Conservation (phyloP, 495 filamentous ascomycete species). For the Hypomontagnella submonticulosa region DNA sequence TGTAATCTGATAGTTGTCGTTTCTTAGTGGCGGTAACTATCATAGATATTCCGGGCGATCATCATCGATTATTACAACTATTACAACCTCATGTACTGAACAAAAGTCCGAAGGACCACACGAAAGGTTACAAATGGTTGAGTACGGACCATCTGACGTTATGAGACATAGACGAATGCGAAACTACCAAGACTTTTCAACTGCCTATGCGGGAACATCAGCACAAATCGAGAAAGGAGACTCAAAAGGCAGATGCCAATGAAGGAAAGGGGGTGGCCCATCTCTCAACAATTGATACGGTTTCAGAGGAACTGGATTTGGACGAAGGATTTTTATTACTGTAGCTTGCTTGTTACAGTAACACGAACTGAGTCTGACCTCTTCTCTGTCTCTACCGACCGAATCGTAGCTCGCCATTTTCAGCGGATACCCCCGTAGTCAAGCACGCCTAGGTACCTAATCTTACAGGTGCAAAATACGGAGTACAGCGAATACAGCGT, state of each 20-base stretch:
- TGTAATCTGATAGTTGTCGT: neutral
- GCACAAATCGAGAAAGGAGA: constrained; percentile 20
- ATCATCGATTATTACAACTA: constrained; percentile 6
- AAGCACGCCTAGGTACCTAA: constrained; percentile 11
- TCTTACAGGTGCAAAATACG: constrained; percentile 39
- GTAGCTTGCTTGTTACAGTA: constrained; percentile 35
- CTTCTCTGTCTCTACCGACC: constrained; percentile 7
- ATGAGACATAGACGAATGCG: constrained; percentile 15
- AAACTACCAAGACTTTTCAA: constrained; percentile 34
- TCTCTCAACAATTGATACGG: constrained; percentile 31
- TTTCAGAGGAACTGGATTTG: constrained; percentile 12
- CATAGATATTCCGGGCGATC: constrained; percentile 23
- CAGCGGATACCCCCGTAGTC: constrained; percentile 28
- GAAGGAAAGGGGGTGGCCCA: constrained; percentile 9
- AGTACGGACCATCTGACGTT: constrained; percentile 27
- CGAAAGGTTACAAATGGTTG: constrained; percentile 20
- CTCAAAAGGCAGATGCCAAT: constrained; percentile 7
- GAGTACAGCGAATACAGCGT: constrained; percentile 30
- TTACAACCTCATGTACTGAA: too few relatives aligned
- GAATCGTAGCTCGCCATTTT: constrained; percentile 12
- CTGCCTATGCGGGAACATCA: constrained; percentile 18
- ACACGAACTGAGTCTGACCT: constrained; percentile 20
- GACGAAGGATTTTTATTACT: constrained; percentile 35
- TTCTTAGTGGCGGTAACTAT: too few relatives aligned
- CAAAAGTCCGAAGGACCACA: constrained; percentile 39